Evolutionary conservation across 805 yeast genomes (phyloP).

Genomic region (Debaryomyces hansenii): DNA sequence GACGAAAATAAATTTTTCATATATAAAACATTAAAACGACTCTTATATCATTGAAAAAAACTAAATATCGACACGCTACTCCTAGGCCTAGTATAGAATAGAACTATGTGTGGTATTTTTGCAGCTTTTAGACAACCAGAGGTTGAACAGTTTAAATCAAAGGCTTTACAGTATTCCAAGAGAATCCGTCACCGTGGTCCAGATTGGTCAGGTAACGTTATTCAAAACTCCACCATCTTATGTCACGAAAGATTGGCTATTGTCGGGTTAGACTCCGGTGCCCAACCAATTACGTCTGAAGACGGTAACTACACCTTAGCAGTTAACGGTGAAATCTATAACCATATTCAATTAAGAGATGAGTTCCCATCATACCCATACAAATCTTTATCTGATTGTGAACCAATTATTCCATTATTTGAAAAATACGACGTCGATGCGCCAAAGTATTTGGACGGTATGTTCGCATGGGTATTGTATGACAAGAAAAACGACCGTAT

Average conservation of each 20-base stretch:
- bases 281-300: slow-evolving; percentile 88
- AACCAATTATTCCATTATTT: slow-evolving; percentile 92
- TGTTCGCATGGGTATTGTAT: slow-evolving; percentile 94
- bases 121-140: slow-evolving; percentile 86
- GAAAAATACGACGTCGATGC: slow-evolving; percentile 85
- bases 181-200: slow-evolving; percentile 99
- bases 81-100: neutral
- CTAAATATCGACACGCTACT: neutral
- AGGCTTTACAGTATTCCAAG: slow-evolving; percentile 87
- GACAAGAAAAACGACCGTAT: slow-evolving; percentile 84
- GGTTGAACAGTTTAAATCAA: slow-evolving; percentile 75
- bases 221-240: slow-evolving; percentile 76
- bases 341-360: slow-evolving; percentile 87
- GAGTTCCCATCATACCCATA: slow-evolving; percentile 70
- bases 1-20: slow-evolving; percentile 2
- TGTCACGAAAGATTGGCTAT: slow-evolving; percentile 97
- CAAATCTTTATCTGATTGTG: slow-evolving; percentile 93
- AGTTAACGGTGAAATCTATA: slow-evolving; percentile 98
- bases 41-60: neutral
- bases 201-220: slow-evolving; percentile 94
- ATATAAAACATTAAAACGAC: neutral
- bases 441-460: slow-evolving; percentile 92
- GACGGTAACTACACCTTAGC: slow-evolving; percentile 74
- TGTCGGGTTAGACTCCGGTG: slow-evolving; percentile 96
- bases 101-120: slow-evolving; percentile 92